phyloP scores from a whole-genome alignment of 2,329 filamentous ascomycete genomes.

The Calcarisporium arbuscula region DNA sequence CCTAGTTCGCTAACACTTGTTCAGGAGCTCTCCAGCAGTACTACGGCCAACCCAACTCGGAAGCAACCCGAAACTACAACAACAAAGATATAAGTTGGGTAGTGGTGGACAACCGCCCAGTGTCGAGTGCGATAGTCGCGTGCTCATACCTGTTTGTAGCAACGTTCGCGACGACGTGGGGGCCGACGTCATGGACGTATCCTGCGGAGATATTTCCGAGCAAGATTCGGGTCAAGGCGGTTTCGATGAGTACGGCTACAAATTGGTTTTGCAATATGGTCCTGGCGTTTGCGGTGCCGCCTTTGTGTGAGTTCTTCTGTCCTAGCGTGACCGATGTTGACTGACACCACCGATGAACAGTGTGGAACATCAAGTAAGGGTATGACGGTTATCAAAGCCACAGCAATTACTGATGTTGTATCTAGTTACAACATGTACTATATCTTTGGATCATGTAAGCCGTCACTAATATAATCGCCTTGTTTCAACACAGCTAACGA shows the following conservation, averaged over 20 bases:
- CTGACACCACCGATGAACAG: constrained; percentile 10
- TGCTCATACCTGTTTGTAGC: constrained; percentile 58
- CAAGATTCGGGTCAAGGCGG: constrained; percentile 37
- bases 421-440: constrained; percentile 59
- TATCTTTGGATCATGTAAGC: constrained; percentile 58
- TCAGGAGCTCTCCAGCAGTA: constrained; percentile 50
- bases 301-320: constrained; percentile 39
- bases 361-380: constrained; percentile 41
- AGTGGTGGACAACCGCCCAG: constrained; percentile 41
- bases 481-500: neutral
- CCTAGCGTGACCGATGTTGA: neutral
- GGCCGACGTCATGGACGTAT: constrained; percentile 40
- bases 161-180: constrained; percentile 33
- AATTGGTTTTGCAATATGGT: constrained; percentile 28
- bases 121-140: constrained; percentile 56
- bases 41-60: constrained; percentile 46
- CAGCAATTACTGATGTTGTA: constrained; percentile 1
- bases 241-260: constrained; percentile 32
- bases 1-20: neutral
- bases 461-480: constrained; percentile 3
- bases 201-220: constrained; percentile 40
- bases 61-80: constrained; percentile 26
- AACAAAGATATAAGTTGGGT: constrained; percentile 52
- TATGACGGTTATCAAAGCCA: neutral
- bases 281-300: constrained; percentile 25